phyloP scores from a whole-genome alignment of 164 flowering plant species.

The Aristolochia californica region DNA sequence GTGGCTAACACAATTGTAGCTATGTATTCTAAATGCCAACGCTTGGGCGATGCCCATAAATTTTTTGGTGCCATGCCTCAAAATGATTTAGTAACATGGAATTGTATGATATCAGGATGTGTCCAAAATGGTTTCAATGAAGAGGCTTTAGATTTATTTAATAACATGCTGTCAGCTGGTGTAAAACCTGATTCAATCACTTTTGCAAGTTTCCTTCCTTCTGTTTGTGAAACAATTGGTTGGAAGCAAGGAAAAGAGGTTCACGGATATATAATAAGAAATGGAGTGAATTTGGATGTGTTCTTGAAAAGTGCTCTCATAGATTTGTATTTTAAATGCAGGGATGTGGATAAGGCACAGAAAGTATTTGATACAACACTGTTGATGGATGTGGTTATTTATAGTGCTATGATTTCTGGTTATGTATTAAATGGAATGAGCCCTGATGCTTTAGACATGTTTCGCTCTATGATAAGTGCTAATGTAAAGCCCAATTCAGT shows the following conservation, averaged over 20 bases:
- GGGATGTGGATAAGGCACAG: conserved; percentile 46
- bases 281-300: conserved; percentile 41
- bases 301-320: conserved; percentile 71
- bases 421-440: conserved; percentile 60
- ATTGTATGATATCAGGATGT: conserved; percentile 69
- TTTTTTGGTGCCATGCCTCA: conserved; percentile 38
- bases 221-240: conserved; percentile 26
- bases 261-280: conserved; percentile 53
- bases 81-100: conserved; percentile 56
- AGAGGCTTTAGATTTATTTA: conserved; percentile 46
- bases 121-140: conserved; percentile 41
- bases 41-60: conserved; percentile 39
- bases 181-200: conserved; percentile 61
- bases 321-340: conserved; percentile 65
- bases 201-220: conserved; percentile 66
- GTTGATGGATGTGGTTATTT: conserved; percentile 45
- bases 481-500: conserved; percentile 49
- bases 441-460: conserved; percentile 41
- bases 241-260: conserved; percentile 50
- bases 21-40: conserved; percentile 59
- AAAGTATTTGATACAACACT: conserved; percentile 33
- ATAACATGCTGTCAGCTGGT: conserved; percentile 41
- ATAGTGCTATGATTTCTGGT: conserved; percentile 78
- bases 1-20: conserved; percentile 60
- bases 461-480: conserved; percentile 30